phyloP scores from a whole-genome alignment of 1,139 yeast genomes.

The Diutina pseudorugosa region DNA sequence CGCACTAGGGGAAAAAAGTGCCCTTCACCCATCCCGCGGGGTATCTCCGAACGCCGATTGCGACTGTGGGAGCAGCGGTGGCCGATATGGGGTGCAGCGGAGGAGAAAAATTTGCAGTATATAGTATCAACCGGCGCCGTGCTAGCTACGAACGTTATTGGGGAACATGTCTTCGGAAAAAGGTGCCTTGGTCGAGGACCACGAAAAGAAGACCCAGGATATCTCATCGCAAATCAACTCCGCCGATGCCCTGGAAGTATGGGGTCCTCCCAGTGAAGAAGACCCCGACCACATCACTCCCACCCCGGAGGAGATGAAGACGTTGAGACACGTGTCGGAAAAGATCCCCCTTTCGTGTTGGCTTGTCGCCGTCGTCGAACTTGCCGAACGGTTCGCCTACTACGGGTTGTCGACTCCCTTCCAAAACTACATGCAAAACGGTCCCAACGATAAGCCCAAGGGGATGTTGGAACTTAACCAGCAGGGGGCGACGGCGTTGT shows the following conservation, averaged over 20 bases:
- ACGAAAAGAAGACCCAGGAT: background rate
- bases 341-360: conserved; percentile 37
- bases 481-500: conserved; percentile 50
- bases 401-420: conserved; percentile 64
- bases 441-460: conserved; percentile 30
- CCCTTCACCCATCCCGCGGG: background rate
- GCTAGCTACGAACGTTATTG: background rate
- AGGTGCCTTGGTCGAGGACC: background rate
- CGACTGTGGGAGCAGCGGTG: background rate
- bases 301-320: conserved; percentile 25
- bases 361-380: conserved; percentile 68
- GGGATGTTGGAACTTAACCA: conserved; percentile 41
- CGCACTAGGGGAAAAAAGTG: background rate
- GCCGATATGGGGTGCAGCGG: background rate
- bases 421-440: conserved; percentile 64
- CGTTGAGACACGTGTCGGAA: conserved; percentile 30
- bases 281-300: conserved; percentile 16
- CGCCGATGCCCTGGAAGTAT: background rate
- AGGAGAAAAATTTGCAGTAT: background rate
- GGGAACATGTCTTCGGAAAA: background rate
- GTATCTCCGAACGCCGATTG: background rate
- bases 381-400: conserved; percentile 77
- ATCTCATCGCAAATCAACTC: background rate
- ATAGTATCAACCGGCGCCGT: background rate
- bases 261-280: background rate